Percentiles rank a stretch among this genome's conserved stretches.
Conservation (phyloP, 345 rosid species). For the Turritis glabra region DNA sequence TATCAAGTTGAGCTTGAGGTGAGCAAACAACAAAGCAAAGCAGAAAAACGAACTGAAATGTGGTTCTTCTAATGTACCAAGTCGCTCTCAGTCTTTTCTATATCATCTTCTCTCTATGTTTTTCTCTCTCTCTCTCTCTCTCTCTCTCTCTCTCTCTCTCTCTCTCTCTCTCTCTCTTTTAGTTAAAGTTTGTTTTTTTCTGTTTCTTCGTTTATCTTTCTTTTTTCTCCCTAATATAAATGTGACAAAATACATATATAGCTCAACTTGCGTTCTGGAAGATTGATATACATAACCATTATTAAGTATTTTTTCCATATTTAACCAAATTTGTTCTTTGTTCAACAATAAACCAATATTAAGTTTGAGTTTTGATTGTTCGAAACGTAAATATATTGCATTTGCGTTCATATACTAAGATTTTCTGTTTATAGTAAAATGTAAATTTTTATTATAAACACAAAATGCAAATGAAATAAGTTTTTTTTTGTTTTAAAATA, state of each 20-base stretch:
- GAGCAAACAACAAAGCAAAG: conserved; percentile 24
- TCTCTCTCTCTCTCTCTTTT: no score
- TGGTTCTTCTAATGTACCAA: conserved; percentile 19
- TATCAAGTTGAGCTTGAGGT: no score
- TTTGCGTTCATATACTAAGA: not conserved
- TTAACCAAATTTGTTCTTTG: no score
- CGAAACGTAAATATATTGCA: not conserved
- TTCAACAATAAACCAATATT: no score
- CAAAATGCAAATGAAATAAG: not conserved
- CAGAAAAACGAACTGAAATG: conserved; percentile 13
- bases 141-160: no score
- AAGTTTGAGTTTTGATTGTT: not conserved
- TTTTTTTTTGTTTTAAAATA: no score
- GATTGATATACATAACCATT: not conserved
- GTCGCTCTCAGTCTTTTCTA: conserved; percentile 14
- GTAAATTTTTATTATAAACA: no score
- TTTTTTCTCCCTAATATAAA: not conserved
- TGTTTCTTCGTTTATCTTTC: not conserved
- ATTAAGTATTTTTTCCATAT: no score
- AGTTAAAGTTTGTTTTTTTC: no score
- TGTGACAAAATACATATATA: not conserved
- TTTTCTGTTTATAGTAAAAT: no score
- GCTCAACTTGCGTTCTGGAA: not conserved
- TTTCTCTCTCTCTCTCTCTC: no score
- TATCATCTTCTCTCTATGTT: not conserved